These are phyloP conservation scores for Talaromyces adpressus DNA, from an alignment of 495 filamentous ascomycete species.

Conservation along the genomic window DNA sequence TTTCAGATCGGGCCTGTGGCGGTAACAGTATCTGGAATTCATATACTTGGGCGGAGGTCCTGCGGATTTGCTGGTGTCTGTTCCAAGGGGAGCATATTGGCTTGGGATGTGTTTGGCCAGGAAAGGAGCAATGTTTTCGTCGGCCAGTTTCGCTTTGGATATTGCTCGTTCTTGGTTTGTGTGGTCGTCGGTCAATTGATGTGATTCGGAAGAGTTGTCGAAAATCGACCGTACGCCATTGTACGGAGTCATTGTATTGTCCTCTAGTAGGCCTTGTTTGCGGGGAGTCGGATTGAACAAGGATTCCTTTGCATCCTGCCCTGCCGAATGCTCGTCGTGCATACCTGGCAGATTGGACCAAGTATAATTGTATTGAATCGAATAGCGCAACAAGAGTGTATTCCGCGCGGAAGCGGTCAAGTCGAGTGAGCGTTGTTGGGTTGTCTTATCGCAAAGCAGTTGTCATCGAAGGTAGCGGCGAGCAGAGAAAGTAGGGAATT, in stretches of 20 bases:
- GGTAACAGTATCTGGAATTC: conserved; percentile 93
- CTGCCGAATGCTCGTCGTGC: not conserved
- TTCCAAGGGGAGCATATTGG: conserved; percentile 66
- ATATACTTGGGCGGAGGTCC: conserved; percentile 27
- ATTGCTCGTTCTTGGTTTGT: conserved; percentile 3
- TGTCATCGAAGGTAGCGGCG: not conserved
- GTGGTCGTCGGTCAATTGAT: conserved; percentile 1
- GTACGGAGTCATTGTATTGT: conserved; percentile 4
- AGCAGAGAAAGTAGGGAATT: not conserved
- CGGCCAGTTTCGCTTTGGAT: conserved; percentile 39
- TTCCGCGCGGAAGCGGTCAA: not conserved
- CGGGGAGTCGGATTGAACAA: conserved; percentile 1
- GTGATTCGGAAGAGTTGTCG: not conserved
- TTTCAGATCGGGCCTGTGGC: conserved; percentile 89
- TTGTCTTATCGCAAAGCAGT: not conserved
- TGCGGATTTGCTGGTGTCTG: conserved; percentile 21
- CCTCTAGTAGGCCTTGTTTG: conserved; percentile 7
- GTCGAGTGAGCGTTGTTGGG: not conserved
- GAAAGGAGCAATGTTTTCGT: conserved; percentile 66
- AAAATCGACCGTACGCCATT: conserved; percentile 5
- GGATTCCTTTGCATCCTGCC: not conserved
- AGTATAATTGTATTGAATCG: not conserved
- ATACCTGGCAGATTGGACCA: not conserved
- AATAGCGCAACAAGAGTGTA: not conserved
- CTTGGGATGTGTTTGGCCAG: conserved; percentile 78